phyloP scores from a whole-genome alignment of 352 stramenopile genomes.

The Aphanomyces invadans region DNA sequence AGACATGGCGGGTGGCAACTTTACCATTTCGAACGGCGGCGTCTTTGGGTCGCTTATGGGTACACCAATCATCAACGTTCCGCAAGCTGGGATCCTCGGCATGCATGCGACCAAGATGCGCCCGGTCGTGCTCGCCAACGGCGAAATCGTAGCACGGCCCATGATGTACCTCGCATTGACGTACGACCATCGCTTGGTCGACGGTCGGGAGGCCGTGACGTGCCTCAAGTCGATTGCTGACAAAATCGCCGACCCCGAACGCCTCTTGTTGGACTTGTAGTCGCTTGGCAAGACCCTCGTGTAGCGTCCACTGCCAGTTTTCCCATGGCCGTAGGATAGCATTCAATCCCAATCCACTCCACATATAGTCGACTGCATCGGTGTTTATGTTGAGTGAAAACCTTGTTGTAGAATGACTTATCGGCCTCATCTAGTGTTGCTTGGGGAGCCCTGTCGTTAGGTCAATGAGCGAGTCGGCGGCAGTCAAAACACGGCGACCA shows the following conservation, averaged over 20 bases:
- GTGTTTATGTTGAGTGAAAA: too few relatives aligned
- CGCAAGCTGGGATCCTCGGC: constrained; percentile 97
- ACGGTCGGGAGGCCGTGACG: constrained; percentile 97
- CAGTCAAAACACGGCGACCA: constrained; percentile 9
- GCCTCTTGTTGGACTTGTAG: constrained; percentile 95
- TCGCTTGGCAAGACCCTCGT: too few relatives aligned
- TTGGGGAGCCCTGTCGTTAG: constrained; percentile 16
- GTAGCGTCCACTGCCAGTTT: too few relatives aligned
- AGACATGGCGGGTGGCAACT: constrained; percentile 96
- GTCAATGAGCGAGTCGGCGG: constrained; percentile 22
- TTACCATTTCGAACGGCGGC: constrained; percentile 99
- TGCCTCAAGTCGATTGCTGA: constrained; percentile 97
- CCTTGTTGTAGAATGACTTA: too few relatives aligned
- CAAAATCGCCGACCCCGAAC: constrained; percentile 95
- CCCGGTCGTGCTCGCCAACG: constrained; percentile 86
- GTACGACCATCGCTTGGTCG: constrained; percentile 99
- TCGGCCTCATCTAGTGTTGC: too few relatives aligned
- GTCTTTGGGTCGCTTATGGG: constrained; percentile 98
- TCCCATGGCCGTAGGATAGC: too few relatives aligned
- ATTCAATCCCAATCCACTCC: too few relatives aligned
- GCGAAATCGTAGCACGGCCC: constrained; percentile 92
- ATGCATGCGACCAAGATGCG: constrained; percentile 99
- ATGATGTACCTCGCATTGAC: constrained; percentile 99
- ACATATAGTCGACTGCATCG: too few relatives aligned
- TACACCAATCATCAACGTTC: constrained; percentile 99